Evolutionary conservation across 306 rosid genomes (phyloP), one percentile per base, ranked within the genome.

Genomic region (Trichosanthes truncata): DNA sequence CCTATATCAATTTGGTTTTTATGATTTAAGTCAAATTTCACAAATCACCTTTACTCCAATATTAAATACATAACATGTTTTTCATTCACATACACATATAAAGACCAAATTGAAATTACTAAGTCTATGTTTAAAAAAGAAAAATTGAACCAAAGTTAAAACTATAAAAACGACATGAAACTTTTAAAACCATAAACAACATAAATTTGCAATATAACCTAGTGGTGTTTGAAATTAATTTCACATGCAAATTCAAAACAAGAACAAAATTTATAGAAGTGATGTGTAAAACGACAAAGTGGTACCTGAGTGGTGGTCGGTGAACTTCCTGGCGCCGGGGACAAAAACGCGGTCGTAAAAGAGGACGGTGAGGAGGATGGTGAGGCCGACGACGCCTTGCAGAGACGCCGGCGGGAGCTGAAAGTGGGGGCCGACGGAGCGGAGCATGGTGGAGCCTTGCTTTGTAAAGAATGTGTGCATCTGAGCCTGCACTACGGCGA

Each of bases 331-430:
- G 0, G 86, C 81, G 0, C 83, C 12, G 0, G 93, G 97, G 9
- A 93, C 87, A 3, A 91, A 83, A 33, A 90, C 20, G 1, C 85
- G 68, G 48, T 93, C 97, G 10, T 93, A 93, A 61, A 89, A 15
- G 0, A 91, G 92, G 8, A 93, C 83, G 0, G 83, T 78, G 3
- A 83, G 23, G 36, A 93, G 80, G 73, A 91, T 88, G 7, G 87
- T 38, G 36, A 87, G 1, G 33, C 91, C 91, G 0, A 89, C 84
- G 0, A 93, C 41, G 78, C 90, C 87, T 40, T 84, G 97, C 6
- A 93, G 90, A 38, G 94, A 89, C 1, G 97, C 97, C 1, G 93
- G 90, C 0, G 98, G 92, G 60, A 90, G 17, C 25, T 81, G 55
- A 10, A 91, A 91, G 57, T 80, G 74, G 13, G 93, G 81, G 7